Evolutionary conservation across 208 protist species (phyloP), one percentile per base, ranked within the genome.

Genomic region (Trypanosoma vivax): DNA sequence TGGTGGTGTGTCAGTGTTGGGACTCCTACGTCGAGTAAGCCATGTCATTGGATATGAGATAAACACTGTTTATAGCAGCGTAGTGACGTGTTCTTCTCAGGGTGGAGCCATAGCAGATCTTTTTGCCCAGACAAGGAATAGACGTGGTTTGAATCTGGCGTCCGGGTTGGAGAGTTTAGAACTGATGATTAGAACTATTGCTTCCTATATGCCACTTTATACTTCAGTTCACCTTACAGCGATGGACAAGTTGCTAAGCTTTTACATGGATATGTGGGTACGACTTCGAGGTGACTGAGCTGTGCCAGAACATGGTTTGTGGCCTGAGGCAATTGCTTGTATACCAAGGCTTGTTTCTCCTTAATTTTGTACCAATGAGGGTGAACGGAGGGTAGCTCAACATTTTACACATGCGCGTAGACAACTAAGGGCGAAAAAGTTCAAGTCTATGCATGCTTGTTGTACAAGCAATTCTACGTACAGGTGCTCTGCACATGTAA

Each of bases 211-310:
- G 1, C 79, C 86, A 5, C 67, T 93, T 24, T 93, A 78, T 45
- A 60, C 60, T 34, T 79, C 65, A 2, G 24, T 90, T 11, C 64
- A 73, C 42, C 77, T 83, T 42, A 85, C 81, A 0, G 72, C 73
- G 41, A 51, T 90, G 3, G 82, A 90, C 50, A 77, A 77, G 28
- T 40, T 86, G 29, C 68, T 93, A 19, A 67, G 67, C 30, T 93
- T 93, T 59, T 93, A 93, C 63, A 70, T 90, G 70, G 76, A 75
- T 1, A 75, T 88, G 18, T 90, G 82, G 79, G 80, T 70, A 3
- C 76, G 86, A 10, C 41, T 93, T 50, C 72, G 66, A 4, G 42
- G 42, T 16, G 50, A 37, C 6, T 57, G 39, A 31, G 21, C 18
- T 5, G 3, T 37, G 3, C 10, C 0, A 28, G 34, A 2, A 0